These are phyloP conservation scores for Raffaelea albimanens DNA, from an alignment of 2,329 filamentous ascomycete genomes.

Conservation along the genomic window DNA sequence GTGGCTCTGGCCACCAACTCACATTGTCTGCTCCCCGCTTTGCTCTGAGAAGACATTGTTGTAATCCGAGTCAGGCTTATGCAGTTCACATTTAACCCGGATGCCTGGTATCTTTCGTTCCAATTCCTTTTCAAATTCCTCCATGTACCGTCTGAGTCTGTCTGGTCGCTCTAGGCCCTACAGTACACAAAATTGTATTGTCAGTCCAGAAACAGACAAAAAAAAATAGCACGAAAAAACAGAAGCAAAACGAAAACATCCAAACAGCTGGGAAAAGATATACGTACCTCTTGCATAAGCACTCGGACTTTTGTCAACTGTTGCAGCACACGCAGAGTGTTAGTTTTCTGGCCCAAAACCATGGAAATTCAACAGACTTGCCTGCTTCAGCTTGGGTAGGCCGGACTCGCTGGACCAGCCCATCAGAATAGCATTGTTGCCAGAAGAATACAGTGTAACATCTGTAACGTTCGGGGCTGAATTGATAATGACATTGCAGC, in stretches of 20 bases:
- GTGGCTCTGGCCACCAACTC: background rate
- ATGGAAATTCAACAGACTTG: background rate
- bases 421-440: slow-evolving; percentile 6
- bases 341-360: background rate
- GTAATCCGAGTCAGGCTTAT: slow-evolving; percentile 1
- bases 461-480: slow-evolving; percentile 1
- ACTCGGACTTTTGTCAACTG: slow-evolving; percentile 4
- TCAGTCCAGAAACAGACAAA: too few species aligned
- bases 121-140: background rate
- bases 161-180: background rate
- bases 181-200: background rate
- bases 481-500: slow-evolving; percentile 4
- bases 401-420: slow-evolving; percentile 7
- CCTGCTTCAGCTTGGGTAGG: background rate
- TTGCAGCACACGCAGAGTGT: background rate
- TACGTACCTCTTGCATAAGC: slow-evolving; percentile 2
- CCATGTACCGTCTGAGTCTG: background rate
- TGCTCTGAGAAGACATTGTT: slow-evolving; percentile 1
- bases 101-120: background rate
- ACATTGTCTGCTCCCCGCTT: slow-evolving; percentile 1
- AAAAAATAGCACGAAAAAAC: too few species aligned
- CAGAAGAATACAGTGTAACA: slow-evolving; percentile 8
- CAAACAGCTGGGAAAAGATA: too few species aligned
- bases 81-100: background rate
- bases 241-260: too few species aligned